Evolutionary conservation across 306 rosid genomes (phyloP), one percentile per base, ranked within the genome.

Genomic region (Ceratonia siliqua): DNA sequence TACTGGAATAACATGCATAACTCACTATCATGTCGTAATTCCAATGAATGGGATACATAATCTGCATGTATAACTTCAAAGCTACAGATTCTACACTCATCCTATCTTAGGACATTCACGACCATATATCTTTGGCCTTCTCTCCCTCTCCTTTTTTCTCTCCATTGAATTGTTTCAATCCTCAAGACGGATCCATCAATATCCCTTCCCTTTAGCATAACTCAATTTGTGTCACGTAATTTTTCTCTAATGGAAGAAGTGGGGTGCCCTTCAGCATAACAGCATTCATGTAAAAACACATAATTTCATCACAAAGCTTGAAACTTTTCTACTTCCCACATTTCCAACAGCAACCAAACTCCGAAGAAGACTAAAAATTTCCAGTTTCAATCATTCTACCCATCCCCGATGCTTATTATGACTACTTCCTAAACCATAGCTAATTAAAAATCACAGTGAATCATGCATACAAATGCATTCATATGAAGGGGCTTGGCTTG

Each of bases 401-500:
- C n/a, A 46, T 39, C 15, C 21, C 49, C 77, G 24, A 53, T 18
- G 33, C 5, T 3, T 30, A 17, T 68, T 11, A 6, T 11, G 20
- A 49, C 46, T 22, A 49, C 46, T 42, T 59, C 62, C 41, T 25
- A 20, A 77, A 35, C 69, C 69, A 70, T 52, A 41, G 12, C 17
- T 14, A 65, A 13, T 15, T 5, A 21, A 70, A 38, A 55, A 52
- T 21, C n/a, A n/a, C 39, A 39, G 6, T 7, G 5, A 21, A 42
- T 33, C n/a, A 39, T 0, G 57, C 9, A 6, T 8, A 28, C 24
- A 13, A 15, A 70, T 12, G 41, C 4, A 35, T n/a, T n/a, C n/a
- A n/a, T n/a, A n/a, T n/a, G 91, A 24, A 17, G 11, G 25, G 35
- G 38, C 35, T 38, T 18, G 69, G 35, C 13, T 12, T 15, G 53